Evolutionary conservation across 2,329 filamentous ascomycete species (phyloP), one percentile per base, ranked within the genome.

Genomic region (Tolypocladium tropicale): DNA sequence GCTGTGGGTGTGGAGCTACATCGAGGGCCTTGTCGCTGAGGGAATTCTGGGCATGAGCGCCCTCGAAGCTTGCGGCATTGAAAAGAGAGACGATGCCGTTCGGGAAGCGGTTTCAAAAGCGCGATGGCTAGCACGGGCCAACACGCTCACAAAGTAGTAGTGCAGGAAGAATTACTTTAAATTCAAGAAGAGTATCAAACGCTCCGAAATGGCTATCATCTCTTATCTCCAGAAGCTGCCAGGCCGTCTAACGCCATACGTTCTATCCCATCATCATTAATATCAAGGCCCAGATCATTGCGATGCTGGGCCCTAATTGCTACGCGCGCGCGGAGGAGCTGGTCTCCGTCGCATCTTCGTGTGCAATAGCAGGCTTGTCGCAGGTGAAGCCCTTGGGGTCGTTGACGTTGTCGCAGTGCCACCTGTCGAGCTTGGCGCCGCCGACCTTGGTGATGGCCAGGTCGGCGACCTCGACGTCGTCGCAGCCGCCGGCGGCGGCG

Each of bases 401-500:
- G 23, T 64, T 54, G 0, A 70, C 61, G 43, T 70, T 68, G 37
- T 64, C 57, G 56, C 67, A 70, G 36, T 63, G 59, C 64, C 65
- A 68, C 12, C 50, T 58, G 21, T 60, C 53, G 25, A 68, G 52
- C 18, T 56, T 52, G 18, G 56, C 33, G 32, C 59, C 63, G 6
- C 53, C 57, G 7, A 55, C 56, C 5, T 53, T 58, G 12, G 43
- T 62, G 23, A 70, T 57, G 16, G 60, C 25, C 7, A 68, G 63
- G 33, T 63, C 58, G 30, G 63, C 55, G 5, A 67, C 62, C 21
- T 63, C 61, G 28, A 71, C 52, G 55, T 68, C 63, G 32, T 59
- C 58, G 56, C 69, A 71, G 2, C 69, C 69, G 14, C 66, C 67
- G 3, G 66, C 67, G 1, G 56, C 64, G 1, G 58, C 60, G 50